Evolutionary conservation across 2,329 filamentous ascomycete species (phyloP).

Genomic region (Mollisia scopiformis): DNA sequence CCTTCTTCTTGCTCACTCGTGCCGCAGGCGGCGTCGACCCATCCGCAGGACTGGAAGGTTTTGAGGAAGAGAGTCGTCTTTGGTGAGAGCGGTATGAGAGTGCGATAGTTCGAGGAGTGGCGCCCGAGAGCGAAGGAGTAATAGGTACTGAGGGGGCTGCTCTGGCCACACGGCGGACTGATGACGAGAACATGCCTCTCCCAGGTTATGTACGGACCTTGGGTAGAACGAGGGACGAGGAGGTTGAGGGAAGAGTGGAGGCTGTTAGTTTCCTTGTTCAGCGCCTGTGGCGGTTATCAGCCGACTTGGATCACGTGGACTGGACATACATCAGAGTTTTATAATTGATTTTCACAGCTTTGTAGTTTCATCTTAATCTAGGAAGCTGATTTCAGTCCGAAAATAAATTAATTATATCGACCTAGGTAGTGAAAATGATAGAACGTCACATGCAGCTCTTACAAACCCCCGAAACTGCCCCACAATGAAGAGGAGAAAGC

Average conservation of each 20-base stretch:
- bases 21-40: conserved; percentile 34
- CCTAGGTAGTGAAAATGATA: too few relatives aligned
- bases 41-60: conserved; percentile 41
- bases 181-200: conserved; percentile 39
- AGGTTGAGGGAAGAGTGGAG: conserved; percentile 4
- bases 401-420: too few relatives aligned
- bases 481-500: too few relatives aligned
- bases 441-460: too few relatives aligned
- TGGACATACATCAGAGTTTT: not conserved
- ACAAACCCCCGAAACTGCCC: too few relatives aligned
- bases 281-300: too few relatives aligned
- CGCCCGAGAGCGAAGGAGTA: conserved; percentile 27
- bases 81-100: conserved; percentile 35
- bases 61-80: conserved; percentile 40
- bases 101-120: conserved; percentile 30
- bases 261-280: not conserved
- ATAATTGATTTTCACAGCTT: too few relatives aligned
- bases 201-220: conserved; percentile 12
- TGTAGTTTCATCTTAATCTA: too few relatives aligned
- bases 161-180: conserved; percentile 35
- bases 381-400: too few relatives aligned
- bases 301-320: not conserved
- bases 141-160: conserved; percentile 32
- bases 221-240: conserved; percentile 3
- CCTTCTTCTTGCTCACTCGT: conserved; percentile 56